Base-by-base conservation (phyloP, 2,329 filamentous ascomycete genomes). In the Fonsecaea monophora region DNA sequence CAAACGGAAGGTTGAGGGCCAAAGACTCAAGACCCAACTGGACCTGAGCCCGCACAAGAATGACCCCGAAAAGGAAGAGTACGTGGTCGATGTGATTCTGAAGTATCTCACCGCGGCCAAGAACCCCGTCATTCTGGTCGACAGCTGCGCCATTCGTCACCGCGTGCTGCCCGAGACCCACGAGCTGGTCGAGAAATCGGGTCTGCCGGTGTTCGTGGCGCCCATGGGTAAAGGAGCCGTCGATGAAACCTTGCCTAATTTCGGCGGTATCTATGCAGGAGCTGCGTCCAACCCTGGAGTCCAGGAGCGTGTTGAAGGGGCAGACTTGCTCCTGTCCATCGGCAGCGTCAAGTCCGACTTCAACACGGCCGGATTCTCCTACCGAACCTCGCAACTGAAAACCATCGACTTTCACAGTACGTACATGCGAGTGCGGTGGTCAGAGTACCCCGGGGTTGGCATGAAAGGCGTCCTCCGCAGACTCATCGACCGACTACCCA, bases 321-420 rank as follows among this genome's bases (percentile, higher is more conserved):
- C 81, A 1, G 83, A 85, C 65, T 70, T 85, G n/a, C 74, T 85
- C 12, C 66, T 85, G 10, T 78, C 75, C 64, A 81, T 85, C 56
- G 83, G 83, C 0, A 80, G 82, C 4, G 79, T 84, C 62, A 77
- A 79, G 48, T 83, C 80, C 61, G 78, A 79, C 15, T 83, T 81
- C 45, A 86, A 85, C 69, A 81, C 78, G 1, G 71, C 68, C 9
- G 72, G 72, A n/a, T 74, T 74, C 60, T 69, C 70, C 0, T 93
- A 94, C 76, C 86, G 89, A 68, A 89, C 92, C 40, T 90, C 88
- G 1, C 88, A 92, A 74, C 86, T 94, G 59, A 89, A 89, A 70
- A 91, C 90, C 1, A 92, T 97, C 74, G 91, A 95, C 73, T 89
- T 97, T 74, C 91, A 95, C 80, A 91, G 87, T 77, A 89, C 86